Percentiles rank a stretch among this genome's conserved stretches.
These are phyloP conservation scores for Malus hybrid DNA, from an alignment of 331 rosid species.

Conservation along the genomic window DNA sequence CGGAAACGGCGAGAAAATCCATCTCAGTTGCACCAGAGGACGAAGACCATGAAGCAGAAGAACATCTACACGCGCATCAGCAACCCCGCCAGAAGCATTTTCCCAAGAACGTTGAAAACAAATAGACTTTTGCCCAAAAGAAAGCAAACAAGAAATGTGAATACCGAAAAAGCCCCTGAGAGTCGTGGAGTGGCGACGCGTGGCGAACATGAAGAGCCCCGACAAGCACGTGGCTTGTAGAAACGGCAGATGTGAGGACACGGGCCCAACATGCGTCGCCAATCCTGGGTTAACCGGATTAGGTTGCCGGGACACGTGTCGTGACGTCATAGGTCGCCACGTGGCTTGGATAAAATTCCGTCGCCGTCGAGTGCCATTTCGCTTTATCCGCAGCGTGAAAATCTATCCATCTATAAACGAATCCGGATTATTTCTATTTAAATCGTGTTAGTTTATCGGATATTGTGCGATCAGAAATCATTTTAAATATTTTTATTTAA, in stretches of 20 bases:
- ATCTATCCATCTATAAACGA: no score
- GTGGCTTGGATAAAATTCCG: no score
- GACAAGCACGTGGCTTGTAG: constrained; percentile 16
- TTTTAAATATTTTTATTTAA: no score
- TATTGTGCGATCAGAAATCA: no score
- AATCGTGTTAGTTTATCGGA: no score
- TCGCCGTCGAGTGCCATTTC: no score
- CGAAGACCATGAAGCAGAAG: background rate
- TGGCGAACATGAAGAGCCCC: constrained; percentile 12
- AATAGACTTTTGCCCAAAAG: background rate
- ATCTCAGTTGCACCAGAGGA: background rate
- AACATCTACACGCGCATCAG: background rate
- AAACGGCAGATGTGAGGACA: constrained; percentile 3
- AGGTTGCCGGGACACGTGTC: constrained; percentile 30
- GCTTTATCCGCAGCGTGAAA: no score
- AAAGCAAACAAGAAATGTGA: background rate
- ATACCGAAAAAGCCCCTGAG: constrained; percentile 9
- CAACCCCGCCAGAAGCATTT: background rate
- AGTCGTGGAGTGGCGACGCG: constrained; percentile 13
- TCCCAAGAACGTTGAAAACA: background rate
- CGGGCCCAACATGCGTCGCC: background rate
- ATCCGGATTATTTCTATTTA: no score
- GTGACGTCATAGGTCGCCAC: no score
- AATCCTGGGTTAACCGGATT: constrained; percentile 8
- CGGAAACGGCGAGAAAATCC: background rate